These are phyloP conservation scores for Porphyra umbilicalis DNA, from an alignment of 31 red algal species.

Conservation along the genomic window DNA sequence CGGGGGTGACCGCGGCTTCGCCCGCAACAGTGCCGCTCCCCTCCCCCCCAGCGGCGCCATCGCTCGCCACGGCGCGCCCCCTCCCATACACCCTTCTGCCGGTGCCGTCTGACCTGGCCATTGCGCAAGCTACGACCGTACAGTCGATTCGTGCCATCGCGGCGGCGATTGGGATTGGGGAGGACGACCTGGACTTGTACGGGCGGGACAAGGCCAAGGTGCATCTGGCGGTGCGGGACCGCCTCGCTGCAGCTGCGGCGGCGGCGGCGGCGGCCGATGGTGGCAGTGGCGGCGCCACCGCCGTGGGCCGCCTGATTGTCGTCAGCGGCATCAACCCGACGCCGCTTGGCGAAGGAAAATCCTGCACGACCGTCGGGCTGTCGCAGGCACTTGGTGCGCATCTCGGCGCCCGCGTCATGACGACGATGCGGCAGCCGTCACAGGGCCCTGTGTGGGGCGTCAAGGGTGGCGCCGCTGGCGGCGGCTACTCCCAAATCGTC, in stretches of 20 bases:
- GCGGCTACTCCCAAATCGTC: conserved; percentile 92
- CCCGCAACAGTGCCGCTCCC: not conserved
- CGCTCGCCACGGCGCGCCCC: not conserved
- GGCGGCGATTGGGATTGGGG: conserved; percentile 39
- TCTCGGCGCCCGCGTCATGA: conserved; percentile 63
- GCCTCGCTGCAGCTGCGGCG: conserved; percentile 20
- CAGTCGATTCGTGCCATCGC: conserved; percentile 57
- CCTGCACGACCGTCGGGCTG: conserved; percentile 88
- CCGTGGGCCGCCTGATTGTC: conserved; percentile 61
- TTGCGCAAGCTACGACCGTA: conserved; percentile 71
- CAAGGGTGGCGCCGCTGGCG: conserved; percentile 98
- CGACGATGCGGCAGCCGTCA: conserved; percentile 85
- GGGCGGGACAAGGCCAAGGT: conserved; percentile 91
- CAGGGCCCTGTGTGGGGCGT: conserved; percentile 95
- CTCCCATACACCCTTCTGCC: conserved; percentile 7
- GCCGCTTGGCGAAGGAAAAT: conserved; percentile 93
- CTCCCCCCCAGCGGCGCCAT: not conserved
- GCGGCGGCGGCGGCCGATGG: not conserved
- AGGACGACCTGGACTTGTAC: conserved; percentile 70
- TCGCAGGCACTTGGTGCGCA: conserved; percentile 86
- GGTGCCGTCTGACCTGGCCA: conserved; percentile 83
- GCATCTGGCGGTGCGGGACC: conserved; percentile 46
- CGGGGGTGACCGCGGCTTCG: not conserved
- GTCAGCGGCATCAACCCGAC: conserved; percentile 93
- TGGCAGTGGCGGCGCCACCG: not conserved